Evolutionary conservation across 2,329 filamentous ascomycete genomes (phyloP), one percentile per base, ranked within the genome.

Genomic region (Orbilia oligospora): DNA sequence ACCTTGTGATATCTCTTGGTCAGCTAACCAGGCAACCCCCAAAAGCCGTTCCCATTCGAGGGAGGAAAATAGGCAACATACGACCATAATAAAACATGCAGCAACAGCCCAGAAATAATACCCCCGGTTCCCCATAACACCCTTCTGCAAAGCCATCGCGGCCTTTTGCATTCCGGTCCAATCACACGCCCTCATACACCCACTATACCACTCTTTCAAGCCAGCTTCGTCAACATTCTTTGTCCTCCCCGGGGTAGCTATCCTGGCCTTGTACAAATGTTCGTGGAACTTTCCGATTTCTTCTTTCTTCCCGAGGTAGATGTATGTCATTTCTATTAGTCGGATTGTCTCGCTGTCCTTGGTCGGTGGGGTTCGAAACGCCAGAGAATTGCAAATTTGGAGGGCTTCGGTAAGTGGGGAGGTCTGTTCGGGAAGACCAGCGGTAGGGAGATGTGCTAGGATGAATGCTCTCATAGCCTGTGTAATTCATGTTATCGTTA

Each of bases 81-180:
- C 82, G 71, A 81, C 76, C 24, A 83, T 38, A 36, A 83, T 71
- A 48, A 83, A 69, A 36, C 80, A 80, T 9, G 80, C 81, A 46
- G 81, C 69, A n/a, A 83, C 79, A 4, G 82, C 82, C 82, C 82
- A 83, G 64, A 83, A 83, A 68, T 81, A 83, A 76, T 83, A 83
- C 48, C 80, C 81, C 12, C 82, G 76, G 46, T 81, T 80, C 22
- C 81, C 81, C 30, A 81, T 76, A 20, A 81, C 82, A 55, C 70
- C 75, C 56, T 81, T 83, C 77, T 83, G 82, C 49, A 83, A 70
- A 18, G 76, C 77, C 82, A 83, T 83, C 9, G 82, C 81, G 24
- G 82, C 82, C 49, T 73, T 79, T 46, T 79, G 75, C 68, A 73
- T 70, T 2, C 75, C 75, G 0, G 55, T 58, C 75, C 75, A 79